These are phyloP conservation scores for Candida coleopterorum DNA, from an alignment of 805 yeast species.

Conservation along the genomic window DNA sequence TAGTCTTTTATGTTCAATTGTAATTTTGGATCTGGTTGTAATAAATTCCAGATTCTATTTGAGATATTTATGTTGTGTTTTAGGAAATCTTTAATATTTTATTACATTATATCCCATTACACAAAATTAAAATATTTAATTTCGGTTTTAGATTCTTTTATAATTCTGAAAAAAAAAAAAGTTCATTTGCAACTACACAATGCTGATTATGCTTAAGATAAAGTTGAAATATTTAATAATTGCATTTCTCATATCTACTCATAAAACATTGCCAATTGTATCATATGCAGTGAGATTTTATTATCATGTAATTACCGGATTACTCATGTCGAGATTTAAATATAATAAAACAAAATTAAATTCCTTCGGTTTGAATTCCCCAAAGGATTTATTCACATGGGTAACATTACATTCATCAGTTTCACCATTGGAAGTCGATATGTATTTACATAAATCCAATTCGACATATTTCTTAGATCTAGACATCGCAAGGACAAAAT, in stretches of 20 bases:
- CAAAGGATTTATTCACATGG: conserved; percentile 40
- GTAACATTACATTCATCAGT: conserved; percentile 48
- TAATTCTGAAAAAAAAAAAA: too few species aligned
- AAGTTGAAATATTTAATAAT: conserved; percentile 9
- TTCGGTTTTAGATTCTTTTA: too few species aligned
- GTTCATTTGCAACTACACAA: too few species aligned
- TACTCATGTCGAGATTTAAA: conserved; percentile 32
- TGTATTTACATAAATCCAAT: conserved; percentile 83
- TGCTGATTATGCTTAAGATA: too few species aligned
- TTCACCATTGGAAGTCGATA: conserved; percentile 77
- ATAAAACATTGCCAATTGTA: conserved; percentile 59
- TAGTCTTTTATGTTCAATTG: too few species aligned
- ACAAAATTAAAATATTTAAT: too few species aligned
- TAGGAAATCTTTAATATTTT: too few species aligned
- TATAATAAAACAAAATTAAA: conserved; percentile 22
- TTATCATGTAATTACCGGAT: conserved; percentile 34
- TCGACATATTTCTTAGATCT: conserved; percentile 79
- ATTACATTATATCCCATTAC: too few species aligned
- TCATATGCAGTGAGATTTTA: conserved; percentile 65
- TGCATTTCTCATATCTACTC: conserved; percentile 34
- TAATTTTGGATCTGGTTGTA: too few species aligned
- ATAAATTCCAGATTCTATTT: too few species aligned
- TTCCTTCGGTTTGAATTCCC: conserved; percentile 28
- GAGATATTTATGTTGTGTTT: too few species aligned
- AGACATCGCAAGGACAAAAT: conserved; percentile 70